Base-by-base conservation (phyloP, 495 filamentous ascomycete species). In the Cryomyces minteri region DNA sequence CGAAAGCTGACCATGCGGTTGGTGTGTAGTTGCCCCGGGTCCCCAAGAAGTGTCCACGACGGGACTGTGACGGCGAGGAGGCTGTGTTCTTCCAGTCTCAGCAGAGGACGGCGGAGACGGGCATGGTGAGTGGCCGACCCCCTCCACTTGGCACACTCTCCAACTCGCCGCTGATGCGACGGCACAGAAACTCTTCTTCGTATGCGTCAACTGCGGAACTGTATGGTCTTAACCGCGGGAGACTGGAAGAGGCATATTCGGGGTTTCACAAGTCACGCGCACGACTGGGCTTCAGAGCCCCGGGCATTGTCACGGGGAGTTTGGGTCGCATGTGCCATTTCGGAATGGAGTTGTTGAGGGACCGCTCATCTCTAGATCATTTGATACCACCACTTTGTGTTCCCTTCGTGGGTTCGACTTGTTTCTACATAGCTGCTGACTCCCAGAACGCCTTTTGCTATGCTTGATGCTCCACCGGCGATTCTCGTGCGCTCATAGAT, bases 51-150 rank as follows among this genome's bases (percentile, higher is more conserved):
- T 98, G 90, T 62, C 84, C 88, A 10, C 71, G 12, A 10, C 34
- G 9, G 11, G n/a, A 71, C 46, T 98, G 90, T 68, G 68, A 74
- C 39, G 80, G 92, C 58, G 74, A 71, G 43, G 84, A 95, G 62
- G 82, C 84, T 1, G 92, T 98, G 39, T 98, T 92, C 64, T 98
- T 96, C 70, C 90, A 98, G 67, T 94, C 86, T 37, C 90, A 96
- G 60, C 88, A 95, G 67, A 79, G 92, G 56, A 92, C 80, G 43
- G 82, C 86, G 10, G 87, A 95, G 61, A 98, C 92, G 6, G 92
- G 92, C 62, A 98, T 98, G 90, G 90, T 96, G 58, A 72, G 31
- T 43, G 45, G 39, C 28, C 25, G 49, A 9, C n/a, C 36, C 14
- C n/a, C 18, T 49, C 46, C 25, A 41, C 5, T 25, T 25, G 18